Evolutionary conservation across 208 protist species (phyloP).

Genomic region (Trypanosoma brucei): DNA sequence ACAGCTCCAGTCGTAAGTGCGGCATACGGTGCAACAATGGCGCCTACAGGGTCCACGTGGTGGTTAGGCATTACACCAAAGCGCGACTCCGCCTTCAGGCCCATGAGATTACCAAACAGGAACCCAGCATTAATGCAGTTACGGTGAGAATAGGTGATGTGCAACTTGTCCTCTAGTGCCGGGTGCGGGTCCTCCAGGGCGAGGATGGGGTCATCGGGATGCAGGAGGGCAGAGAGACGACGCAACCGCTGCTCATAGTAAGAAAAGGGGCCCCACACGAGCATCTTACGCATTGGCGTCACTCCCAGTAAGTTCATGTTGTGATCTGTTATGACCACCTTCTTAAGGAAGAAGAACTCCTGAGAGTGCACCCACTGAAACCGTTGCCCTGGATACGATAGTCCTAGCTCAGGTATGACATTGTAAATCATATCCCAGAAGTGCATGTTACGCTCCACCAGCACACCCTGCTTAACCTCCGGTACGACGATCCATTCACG

Average conservation of each 20-base stretch:
- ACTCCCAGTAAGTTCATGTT: constrained; percentile 90
- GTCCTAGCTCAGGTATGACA: constrained; percentile 88
- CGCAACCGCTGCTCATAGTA: constrained; percentile 90
- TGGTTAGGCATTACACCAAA: constrained; percentile 90
- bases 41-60: constrained; percentile 75
- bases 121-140: constrained; percentile 90
- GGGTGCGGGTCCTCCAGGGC: constrained; percentile 81
- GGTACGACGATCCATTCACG: constrained; percentile 88
- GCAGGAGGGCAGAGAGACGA: constrained; percentile 79
- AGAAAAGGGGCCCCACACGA: constrained; percentile 88
- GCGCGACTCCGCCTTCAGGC: constrained; percentile 81
- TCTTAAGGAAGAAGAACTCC: constrained; percentile 91
- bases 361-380: constrained; percentile 91
- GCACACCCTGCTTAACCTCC: constrained; percentile 75
- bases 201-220: constrained; percentile 87
- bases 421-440: constrained; percentile 92
- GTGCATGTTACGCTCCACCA: constrained; percentile 90
- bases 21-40: constrained; percentile 86
- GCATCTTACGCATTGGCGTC: constrained; percentile 86
- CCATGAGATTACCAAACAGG: constrained; percentile 74
- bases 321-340: constrained; percentile 90
- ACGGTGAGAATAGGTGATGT: constrained; percentile 83
- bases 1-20: constrained; percentile 83
- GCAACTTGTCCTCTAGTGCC: constrained; percentile 80
- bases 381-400: constrained; percentile 88